Evolutionary conservation across 2,329 filamentous ascomycete species (phyloP), one percentile per base, ranked within the genome.

Genomic region (Ophiostoma ips): DNA sequence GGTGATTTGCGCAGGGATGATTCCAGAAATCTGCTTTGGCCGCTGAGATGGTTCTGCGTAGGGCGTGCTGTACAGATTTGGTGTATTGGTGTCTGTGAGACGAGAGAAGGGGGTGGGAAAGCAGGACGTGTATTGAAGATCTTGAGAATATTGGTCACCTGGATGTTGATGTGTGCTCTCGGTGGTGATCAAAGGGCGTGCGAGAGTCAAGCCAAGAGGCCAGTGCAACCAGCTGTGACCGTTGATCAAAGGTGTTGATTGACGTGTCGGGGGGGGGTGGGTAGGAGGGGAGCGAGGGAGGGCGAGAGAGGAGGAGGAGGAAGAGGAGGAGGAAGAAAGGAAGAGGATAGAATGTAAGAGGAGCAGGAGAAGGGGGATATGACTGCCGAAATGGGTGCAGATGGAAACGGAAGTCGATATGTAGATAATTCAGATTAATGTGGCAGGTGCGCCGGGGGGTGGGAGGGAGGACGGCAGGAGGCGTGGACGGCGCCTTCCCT

Each of bases 391-490:
- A 46, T 37, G 19, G 41, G 41, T 36, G 43, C 34, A 41, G 37
- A 35, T 41, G 46, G 35, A 52, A 52, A 49, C 46, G 50, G 50
- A 49, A 40, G 35, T 45, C 44, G 46, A 52, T 48, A 52, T 49
- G 28, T 45, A 28, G 24, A 28, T 28, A 28, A 5, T 28, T 28
- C 8, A 28, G 24, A 28, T 5, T 28, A 28, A 28, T 28, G 24
- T 28, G 24, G 40, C 40, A 43, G 12, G 50, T 45, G 46, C 43
- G 45, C 15, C 34, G 41, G 46, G 13, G 19, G 24, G 35, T 35
- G 24, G 37, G 6, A 31, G 5, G 13, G 9, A 43, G 30, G 7
- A 21, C 19, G 24, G 38, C 24, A 43, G 15, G 38, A 41, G 10
- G 30, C 19, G 41, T 21, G 35, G 49, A 28, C 43, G 18, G 44